Conservation (phyloP, 2,329 filamentous ascomycete species). For the Magnaporthales sp. region DNA sequence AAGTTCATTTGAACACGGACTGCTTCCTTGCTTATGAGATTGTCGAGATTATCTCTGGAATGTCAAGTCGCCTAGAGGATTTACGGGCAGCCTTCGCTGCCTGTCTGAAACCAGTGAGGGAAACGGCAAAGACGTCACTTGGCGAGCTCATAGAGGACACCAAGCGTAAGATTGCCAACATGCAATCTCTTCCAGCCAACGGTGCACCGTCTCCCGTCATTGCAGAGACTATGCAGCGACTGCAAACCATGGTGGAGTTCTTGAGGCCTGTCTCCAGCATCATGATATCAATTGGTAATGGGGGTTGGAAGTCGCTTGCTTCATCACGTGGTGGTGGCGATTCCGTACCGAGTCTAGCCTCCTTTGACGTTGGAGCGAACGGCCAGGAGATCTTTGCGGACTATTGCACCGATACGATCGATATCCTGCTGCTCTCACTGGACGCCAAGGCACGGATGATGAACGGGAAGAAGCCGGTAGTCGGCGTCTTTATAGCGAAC, state of each 20-base stretch:
- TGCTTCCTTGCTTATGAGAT: constrained; percentile 95
- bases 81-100: constrained; percentile 77
- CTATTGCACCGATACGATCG: constrained; percentile 84
- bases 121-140: constrained; percentile 83
- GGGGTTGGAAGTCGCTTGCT: constrained; percentile 65
- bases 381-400: constrained; percentile 81
- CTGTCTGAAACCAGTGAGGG: constrained; percentile 78
- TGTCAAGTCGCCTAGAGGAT: constrained; percentile 77
- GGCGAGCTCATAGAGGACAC: constrained; percentile 78
- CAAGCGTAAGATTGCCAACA: constrained; percentile 54
- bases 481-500: constrained; percentile 89
- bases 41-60: constrained; percentile 74
- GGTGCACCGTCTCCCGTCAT: constrained; percentile 72
- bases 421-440: constrained; percentile 65
- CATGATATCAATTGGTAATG: constrained; percentile 85
- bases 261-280: constrained; percentile 79
- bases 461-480: constrained; percentile 67
- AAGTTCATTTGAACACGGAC: constrained; percentile 76
- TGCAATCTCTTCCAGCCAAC: constrained; percentile 66
- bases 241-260: constrained; percentile 83
- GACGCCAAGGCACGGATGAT: constrained; percentile 65
- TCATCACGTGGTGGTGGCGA: constrained; percentile 45
- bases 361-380: constrained; percentile 83
- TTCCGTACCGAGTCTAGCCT: constrained; percentile 60
- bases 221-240: constrained; percentile 73